phyloP scores from a whole-genome alignment of 2,329 filamentous ascomycete genomes.

The Rosellinia necatrix region DNA sequence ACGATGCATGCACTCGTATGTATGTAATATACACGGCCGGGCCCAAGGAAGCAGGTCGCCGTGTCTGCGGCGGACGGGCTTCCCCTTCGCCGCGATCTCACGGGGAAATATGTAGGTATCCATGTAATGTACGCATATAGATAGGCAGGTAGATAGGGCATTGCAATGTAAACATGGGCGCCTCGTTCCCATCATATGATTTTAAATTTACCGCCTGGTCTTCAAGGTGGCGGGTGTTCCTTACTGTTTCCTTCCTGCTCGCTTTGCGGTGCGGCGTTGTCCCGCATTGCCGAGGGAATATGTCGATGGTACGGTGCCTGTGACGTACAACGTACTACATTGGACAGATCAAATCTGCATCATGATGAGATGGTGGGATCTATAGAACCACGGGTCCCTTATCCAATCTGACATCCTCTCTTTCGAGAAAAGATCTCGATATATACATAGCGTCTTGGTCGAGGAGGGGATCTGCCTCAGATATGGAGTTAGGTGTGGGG shows the following conservation, averaged over 20 bases:
- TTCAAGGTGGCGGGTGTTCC: not conserved
- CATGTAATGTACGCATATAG: constrained; percentile 1
- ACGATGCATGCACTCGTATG: constrained; percentile 10
- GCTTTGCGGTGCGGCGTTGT: not conserved
- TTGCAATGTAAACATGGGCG: no score
- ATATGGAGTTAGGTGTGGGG: constrained; percentile 11
- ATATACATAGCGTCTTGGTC: not conserved
- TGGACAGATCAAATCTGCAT: not conserved
- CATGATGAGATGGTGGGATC: constrained; percentile 1
- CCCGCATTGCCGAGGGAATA: not conserved
- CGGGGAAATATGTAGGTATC: constrained; percentile 9
- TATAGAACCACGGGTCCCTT: constrained; percentile 2
- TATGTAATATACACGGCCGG: constrained; percentile 11
- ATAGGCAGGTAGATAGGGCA: constrained; percentile 1
- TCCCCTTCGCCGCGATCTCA: not conserved
- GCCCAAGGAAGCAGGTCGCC: constrained; percentile 8
- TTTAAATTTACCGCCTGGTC: not conserved
- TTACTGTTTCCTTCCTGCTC: not conserved
- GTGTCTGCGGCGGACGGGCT: not conserved
- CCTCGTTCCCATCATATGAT: constrained; percentile 17
- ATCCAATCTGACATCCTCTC: not conserved
- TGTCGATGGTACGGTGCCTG: not conserved
- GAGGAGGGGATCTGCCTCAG: constrained; percentile 4
- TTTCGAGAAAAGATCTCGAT: constrained; percentile 5
- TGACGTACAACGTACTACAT: not conserved